phyloP scores from a whole-genome alignment of 176 grass and related monocot genomes.

The Coix lacrymajobi region DNA sequence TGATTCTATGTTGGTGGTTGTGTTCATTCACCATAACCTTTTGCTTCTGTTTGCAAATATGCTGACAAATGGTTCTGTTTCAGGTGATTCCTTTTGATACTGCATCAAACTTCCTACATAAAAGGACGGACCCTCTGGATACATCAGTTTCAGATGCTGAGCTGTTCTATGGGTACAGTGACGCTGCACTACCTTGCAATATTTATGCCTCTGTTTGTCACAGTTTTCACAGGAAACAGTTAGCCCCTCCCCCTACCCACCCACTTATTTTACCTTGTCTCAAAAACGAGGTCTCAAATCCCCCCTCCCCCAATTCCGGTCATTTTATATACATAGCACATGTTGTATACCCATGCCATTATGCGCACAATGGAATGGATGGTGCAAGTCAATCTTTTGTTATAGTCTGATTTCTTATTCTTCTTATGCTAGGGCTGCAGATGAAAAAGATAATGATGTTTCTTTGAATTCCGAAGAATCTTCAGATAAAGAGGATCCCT shows the following conservation, averaged over 20 bases:
- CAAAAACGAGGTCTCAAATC: not conserved
- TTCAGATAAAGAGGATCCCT: conserved; percentile 49
- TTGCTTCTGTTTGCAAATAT: conserved; percentile 1
- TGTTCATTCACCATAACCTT: not conserved
- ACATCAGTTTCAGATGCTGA: conserved; percentile 33
- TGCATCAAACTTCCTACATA: conserved; percentile 32
- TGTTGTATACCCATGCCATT: not conserved
- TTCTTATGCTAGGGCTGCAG: conserved; percentile 36
- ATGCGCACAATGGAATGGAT: not conserved
- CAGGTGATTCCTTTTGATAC: conserved; percentile 55
- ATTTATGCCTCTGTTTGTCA: conserved; percentile 31
- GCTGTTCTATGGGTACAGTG: conserved; percentile 20
- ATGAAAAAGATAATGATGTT: conserved; percentile 49
- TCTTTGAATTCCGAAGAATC: conserved; percentile 60
- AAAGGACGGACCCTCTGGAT: conserved; percentile 15
- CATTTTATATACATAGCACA: conserved; percentile 4
- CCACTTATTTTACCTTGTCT: not conserved
- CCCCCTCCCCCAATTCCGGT: not conserved
- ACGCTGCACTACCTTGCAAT: conserved; percentile 28
- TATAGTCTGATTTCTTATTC: not conserved
- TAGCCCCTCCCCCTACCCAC: not conserved
- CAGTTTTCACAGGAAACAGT: not conserved
- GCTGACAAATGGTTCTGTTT: conserved; percentile 25
- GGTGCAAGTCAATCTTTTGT: not conserved
- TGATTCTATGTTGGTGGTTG: not conserved